A percentile compares a stretch with the other conserved stretches of the same genome.
Conservation (phyloP, 2,329 filamentous ascomycete species). For the Venturia oleaginea region DNA sequence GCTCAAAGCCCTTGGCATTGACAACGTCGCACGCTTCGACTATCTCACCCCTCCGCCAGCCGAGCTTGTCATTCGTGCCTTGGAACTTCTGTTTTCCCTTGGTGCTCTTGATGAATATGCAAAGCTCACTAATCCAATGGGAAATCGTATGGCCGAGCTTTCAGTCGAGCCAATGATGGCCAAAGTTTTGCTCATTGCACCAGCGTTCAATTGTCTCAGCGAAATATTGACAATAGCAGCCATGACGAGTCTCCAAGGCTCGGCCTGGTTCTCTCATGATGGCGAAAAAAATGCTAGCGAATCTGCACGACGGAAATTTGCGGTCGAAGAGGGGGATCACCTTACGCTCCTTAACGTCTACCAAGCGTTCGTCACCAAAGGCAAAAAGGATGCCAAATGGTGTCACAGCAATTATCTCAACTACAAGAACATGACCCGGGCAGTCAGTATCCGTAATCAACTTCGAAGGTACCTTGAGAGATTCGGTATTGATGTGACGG, state of each 20-base stretch:
- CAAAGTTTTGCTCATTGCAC: constrained; percentile 70
- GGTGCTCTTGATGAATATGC: constrained; percentile 84
- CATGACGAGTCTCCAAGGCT: constrained; percentile 81
- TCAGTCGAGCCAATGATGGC: constrained; percentile 94
- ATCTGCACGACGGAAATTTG: constrained; percentile 68
- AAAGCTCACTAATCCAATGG: constrained; percentile 82
- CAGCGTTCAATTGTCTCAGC: constrained; percentile 66
- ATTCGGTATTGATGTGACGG: constrained; percentile 64
- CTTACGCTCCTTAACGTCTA: constrained; percentile 91
- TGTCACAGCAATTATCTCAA: constrained; percentile 82
- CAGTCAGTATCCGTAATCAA: constrained; percentile 79
- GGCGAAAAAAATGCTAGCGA: constrained; percentile 69
- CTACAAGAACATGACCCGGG: constrained; percentile 71
- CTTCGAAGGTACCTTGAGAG: constrained; percentile 79
- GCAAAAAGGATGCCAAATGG: constrained; percentile 75
- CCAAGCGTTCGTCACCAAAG: constrained; percentile 73
- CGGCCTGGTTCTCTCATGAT: constrained; percentile 73
- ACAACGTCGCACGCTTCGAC: constrained; percentile 85
- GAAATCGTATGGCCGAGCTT: constrained; percentile 83
- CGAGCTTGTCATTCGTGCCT: constrained; percentile 72
- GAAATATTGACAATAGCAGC: constrained; percentile 89
- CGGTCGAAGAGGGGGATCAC: constrained; percentile 89
- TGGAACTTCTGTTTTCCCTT: constrained; percentile 79
- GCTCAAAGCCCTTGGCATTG: constrained; percentile 88
- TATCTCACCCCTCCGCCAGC: constrained; percentile 81